A percentile compares a stretch with the other conserved stretches of the same genome.
Evolutionary conservation across 257 asterid species (phyloP).

Genomic region (Penstemon newberryi): DNA sequence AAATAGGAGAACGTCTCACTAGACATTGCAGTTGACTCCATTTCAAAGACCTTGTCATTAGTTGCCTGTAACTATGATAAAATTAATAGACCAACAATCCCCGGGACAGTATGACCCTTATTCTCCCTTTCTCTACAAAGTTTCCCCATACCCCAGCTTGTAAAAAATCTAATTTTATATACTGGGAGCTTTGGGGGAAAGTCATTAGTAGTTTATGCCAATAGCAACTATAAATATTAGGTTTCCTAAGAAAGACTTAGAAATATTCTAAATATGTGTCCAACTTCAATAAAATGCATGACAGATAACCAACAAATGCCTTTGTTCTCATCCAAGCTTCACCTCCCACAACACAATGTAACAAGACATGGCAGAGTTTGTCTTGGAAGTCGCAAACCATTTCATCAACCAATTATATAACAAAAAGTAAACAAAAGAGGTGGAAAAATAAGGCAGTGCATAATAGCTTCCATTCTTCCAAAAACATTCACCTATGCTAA

Average conservation of each 20-base stretch:
- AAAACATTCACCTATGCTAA: conserved; percentile 16
- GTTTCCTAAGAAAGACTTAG: background rate
- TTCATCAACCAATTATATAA: conserved; percentile 9
- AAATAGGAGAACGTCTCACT: background rate
- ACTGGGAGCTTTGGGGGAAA: background rate
- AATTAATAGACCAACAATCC: background rate
- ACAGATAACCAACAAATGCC: background rate
- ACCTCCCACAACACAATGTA: background rate
- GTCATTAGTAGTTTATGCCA: background rate
- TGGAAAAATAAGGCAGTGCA: conserved; percentile 13
- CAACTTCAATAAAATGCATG: background rate
- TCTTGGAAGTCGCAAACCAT: background rate
- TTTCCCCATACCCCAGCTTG: background rate
- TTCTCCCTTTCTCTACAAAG: background rate
- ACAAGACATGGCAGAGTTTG: too few species aligned
- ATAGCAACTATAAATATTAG: background rate
- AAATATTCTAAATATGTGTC: background rate
- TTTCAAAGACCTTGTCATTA: conserved; percentile 1
- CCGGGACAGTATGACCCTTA: background rate
- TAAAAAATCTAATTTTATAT: background rate
- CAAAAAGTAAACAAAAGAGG: conserved; percentile 18
- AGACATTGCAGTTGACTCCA: conserved; percentile 19
- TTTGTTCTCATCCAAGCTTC: background rate
- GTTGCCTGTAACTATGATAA: background rate
- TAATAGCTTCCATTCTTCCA: background rate